Evolutionary conservation across 805 yeast species (phyloP).

Genomic region (Zygotorulaspora chibaensis): DNA sequence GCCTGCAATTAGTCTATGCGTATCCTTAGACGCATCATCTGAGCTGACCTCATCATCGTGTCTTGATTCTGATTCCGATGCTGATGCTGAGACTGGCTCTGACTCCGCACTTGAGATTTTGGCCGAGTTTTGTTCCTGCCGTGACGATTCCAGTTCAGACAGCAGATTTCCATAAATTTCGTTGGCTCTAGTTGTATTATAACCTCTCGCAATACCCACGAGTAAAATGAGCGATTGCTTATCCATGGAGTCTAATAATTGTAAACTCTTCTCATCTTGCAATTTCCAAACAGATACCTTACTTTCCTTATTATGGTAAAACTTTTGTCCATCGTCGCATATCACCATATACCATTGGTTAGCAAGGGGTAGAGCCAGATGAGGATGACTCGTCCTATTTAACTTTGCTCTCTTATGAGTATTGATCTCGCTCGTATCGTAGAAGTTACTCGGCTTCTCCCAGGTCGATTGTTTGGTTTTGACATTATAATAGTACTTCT

Average conservation of each 20-base stretch:
- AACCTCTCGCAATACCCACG: slow-evolving; percentile 27
- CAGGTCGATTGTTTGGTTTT: slow-evolving; percentile 39
- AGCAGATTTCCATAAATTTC: slow-evolving; percentile 19
- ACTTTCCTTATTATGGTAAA: slow-evolving; percentile 35
- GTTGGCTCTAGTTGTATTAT: slow-evolving; percentile 7
- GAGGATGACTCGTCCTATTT: slow-evolving; percentile 6
- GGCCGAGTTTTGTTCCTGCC: background rate
- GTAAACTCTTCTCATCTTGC: slow-evolving; percentile 31
- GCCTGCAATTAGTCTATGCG: slow-evolving; percentile 15
- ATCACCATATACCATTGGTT: slow-evolving; percentile 43
- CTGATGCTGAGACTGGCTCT: background rate
- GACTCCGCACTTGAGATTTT: background rate
- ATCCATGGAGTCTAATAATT: slow-evolving; percentile 29
- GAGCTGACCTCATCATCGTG: slow-evolving; percentile 7
- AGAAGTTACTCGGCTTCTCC: slow-evolving; percentile 30
- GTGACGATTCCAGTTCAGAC: slow-evolving; percentile 12
- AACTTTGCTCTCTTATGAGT: slow-evolving; percentile 6
- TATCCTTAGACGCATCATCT: background rate
- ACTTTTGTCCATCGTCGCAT: slow-evolving; percentile 41
- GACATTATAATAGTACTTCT: slow-evolving; percentile 38
- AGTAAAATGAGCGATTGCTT: slow-evolving; percentile 24
- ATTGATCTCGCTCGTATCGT: slow-evolving; percentile 4
- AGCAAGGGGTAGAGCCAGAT: slow-evolving; percentile 18
- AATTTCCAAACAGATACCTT: slow-evolving; percentile 37
- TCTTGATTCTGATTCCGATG: background rate